Evolutionary conservation across 305 asterid genomes (phyloP).

Genomic region (Fraxinus latifolia): DNA sequence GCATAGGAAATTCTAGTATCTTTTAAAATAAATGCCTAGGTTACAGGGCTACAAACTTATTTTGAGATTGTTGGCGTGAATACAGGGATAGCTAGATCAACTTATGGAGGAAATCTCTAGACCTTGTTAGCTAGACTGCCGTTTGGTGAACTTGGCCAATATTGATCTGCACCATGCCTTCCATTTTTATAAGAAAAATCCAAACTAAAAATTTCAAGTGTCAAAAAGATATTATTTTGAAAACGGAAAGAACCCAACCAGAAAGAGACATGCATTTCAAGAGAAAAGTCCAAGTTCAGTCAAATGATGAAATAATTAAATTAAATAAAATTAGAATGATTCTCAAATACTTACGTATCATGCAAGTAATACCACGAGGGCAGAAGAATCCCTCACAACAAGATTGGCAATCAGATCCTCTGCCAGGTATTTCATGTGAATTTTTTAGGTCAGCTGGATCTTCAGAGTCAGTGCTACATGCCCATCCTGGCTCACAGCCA

Average conservation of each 20-base stretch:
- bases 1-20: neutral
- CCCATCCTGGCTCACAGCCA: slow-evolving; percentile 99
- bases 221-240: neutral
- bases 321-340: neutral
- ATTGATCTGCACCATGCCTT: neutral
- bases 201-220: neutral
- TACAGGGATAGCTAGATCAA: neutral
- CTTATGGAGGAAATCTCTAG: neutral
- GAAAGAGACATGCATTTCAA: neutral
- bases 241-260: neutral
- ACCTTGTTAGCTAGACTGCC: neutral
- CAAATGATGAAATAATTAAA: neutral
- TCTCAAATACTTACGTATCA: slow-evolving; percentile 71
- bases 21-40: neutral
- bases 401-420: slow-evolving; percentile 61
- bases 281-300: neutral
- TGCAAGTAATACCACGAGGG: slow-evolving; percentile 83
- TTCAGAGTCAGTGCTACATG: slow-evolving; percentile 50
- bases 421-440: slow-evolving; percentile 45
- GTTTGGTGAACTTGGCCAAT: neutral
- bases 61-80: neutral
- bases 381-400: slow-evolving; percentile 96
- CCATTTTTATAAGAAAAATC: neutral
- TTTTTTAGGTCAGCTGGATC: slow-evolving; percentile 36
- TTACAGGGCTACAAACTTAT: neutral